These are phyloP conservation scores for Gloeostereum incarnatum DNA, from an alignment of 768 basidiomycete species.

Conservation along the genomic window DNA sequence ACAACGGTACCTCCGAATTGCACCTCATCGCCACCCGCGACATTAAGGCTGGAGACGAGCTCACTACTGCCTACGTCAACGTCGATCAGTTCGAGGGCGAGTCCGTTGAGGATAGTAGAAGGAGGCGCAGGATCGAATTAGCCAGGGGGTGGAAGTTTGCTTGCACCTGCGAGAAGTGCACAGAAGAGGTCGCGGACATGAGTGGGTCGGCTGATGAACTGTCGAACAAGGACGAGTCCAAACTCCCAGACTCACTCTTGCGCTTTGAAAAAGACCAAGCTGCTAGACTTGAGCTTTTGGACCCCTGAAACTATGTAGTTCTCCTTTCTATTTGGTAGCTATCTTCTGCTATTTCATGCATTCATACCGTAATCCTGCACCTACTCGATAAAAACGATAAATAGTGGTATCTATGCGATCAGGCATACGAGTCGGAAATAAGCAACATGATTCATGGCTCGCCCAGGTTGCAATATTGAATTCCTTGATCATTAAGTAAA, in stretches of 20 bases:
- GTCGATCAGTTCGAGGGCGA: constrained; percentile 48
- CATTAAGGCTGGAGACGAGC: constrained; percentile 66
- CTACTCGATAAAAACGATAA: too few species aligned
- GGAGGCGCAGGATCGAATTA: constrained; percentile 62
- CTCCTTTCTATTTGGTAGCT: too few species aligned
- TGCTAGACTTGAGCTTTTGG: too few species aligned
- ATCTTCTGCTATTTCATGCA: too few species aligned
- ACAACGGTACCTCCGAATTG: constrained; percentile 57
- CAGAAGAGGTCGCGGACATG: constrained; percentile 37
- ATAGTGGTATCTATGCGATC: too few species aligned
- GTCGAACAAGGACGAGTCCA: constrained; percentile 43
- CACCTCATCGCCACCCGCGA: constrained; percentile 57
- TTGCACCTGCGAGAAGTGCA: constrained; percentile 61
- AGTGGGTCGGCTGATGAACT: constrained; percentile 20
- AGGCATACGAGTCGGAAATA: too few species aligned
- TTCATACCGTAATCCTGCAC: too few species aligned
- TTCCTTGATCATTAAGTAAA: too few species aligned
- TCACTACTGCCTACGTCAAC: constrained; percentile 73
- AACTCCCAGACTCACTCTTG: constrained; percentile 25
- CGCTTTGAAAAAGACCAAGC: constrained; percentile 14
- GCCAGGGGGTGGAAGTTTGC: constrained; percentile 79
- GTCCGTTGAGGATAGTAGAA: constrained; percentile 41
- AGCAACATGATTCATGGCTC: too few species aligned
- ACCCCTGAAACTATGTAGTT: too few species aligned
- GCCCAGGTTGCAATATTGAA: too few species aligned